Evolutionary conservation across 148 eudicot genomes (phyloP).

Genomic region (Camellia granthamiana): DNA sequence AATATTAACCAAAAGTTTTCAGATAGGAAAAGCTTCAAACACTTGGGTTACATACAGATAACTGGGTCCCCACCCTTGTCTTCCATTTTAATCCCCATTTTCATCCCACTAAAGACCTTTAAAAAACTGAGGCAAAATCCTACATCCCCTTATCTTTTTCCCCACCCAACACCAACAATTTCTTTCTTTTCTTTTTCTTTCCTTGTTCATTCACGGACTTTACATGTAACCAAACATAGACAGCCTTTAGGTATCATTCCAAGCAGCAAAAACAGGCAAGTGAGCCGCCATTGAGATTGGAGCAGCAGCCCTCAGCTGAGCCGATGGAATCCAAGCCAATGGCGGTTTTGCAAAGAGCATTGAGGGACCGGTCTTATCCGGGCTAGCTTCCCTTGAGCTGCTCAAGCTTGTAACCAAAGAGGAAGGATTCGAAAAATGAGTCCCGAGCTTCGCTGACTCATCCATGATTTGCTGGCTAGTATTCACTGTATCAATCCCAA

Average conservation of each 20-base stretch:
- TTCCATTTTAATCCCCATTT: slow-evolving; percentile 32
- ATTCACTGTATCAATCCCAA: slow-evolving; percentile 30
- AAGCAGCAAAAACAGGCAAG: slow-evolving; percentile 66
- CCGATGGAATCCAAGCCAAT: slow-evolving; percentile 41
- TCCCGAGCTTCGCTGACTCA: slow-evolving; percentile 17
- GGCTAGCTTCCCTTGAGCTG: slow-evolving; percentile 82
- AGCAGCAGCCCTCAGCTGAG: slow-evolving; percentile 33
- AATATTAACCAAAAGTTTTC: slow-evolving; percentile 37
- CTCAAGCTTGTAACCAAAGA: slow-evolving; percentile 67
- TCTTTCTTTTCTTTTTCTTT: slow-evolving; percentile 1
- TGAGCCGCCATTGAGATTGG: slow-evolving; percentile 53
- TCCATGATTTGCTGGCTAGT: neutral
- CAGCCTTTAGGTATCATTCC: slow-evolving; percentile 44
- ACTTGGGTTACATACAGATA: slow-evolving; percentile 31
- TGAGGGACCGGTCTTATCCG: slow-evolving; percentile 26
- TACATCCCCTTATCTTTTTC: neutral
- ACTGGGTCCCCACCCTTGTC: slow-evolving; percentile 23
- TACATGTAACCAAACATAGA: slow-evolving; percentile 16
- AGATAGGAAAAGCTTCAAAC: slow-evolving; percentile 38
- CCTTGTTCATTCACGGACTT: slow-evolving; percentile 26
- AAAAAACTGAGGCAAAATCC: slow-evolving; percentile 18
- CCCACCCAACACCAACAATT: slow-evolving; percentile 17
- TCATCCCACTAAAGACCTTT: slow-evolving; percentile 14
- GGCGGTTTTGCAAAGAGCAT: slow-evolving; percentile 19
- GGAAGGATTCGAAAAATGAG: slow-evolving; percentile 48